These are phyloP conservation scores for Malus hybrid DNA, from an alignment of 331 rosid species.

Conservation along the genomic window DNA sequence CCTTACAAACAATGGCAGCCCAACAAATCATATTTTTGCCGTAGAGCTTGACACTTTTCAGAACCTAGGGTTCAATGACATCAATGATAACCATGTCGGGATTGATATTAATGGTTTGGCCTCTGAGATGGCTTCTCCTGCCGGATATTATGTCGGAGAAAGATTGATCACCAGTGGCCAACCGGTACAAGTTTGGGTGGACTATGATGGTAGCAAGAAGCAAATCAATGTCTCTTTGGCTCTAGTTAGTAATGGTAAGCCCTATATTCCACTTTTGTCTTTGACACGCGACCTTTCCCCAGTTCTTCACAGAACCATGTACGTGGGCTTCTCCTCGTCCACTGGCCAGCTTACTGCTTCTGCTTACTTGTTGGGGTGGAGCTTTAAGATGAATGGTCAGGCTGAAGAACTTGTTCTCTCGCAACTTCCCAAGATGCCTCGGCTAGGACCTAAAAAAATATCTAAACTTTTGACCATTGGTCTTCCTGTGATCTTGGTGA, in stretches of 20 bases:
- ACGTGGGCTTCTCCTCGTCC: constrained; percentile 23
- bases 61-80: constrained; percentile 1
- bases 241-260: background rate
- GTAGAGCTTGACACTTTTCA: constrained; percentile 22
- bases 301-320: constrained; percentile 1
- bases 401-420: constrained; percentile 17
- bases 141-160: constrained; percentile 1
- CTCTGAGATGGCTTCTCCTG: constrained; percentile 3
- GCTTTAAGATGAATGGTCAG: constrained; percentile 17
- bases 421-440: constrained; percentile 17
- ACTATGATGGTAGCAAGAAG: constrained; percentile 6
- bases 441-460: background rate
- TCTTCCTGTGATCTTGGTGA: background rate
- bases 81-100: constrained; percentile 14
- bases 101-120: constrained; percentile 18
- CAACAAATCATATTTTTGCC: constrained; percentile 12
- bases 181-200: constrained; percentile 23
- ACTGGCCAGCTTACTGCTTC: background rate
- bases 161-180: background rate
- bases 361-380: constrained; percentile 24
- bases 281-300: constrained; percentile 1
- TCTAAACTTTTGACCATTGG: constrained; percentile 1
- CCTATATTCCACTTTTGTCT: constrained; percentile 8
- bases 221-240: constrained; percentile 8
- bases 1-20: background rate